Evolutionary conservation across 192 early-diverging fungal genomes (phyloP), one percentile per base, ranked within the genome.

Genomic region (Geranomyces michiganensis): DNA sequence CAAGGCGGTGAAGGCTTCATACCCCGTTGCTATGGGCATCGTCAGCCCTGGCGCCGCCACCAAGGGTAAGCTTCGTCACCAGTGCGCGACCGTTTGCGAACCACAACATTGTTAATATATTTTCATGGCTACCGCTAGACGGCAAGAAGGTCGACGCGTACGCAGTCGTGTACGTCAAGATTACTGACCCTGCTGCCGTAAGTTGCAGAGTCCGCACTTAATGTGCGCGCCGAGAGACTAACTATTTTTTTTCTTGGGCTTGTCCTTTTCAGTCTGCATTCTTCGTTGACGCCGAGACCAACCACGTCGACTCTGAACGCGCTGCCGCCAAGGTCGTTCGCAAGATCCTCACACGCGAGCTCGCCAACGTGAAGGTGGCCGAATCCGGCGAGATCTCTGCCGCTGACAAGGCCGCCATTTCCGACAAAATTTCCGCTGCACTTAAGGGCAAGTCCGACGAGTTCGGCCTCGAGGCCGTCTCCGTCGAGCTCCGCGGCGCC

Each of bases 401-500:
- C 24, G 58, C 77, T 43, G 70, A 66, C 64, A 78, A 75, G 41
- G 29, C 70, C 9, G 32, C 30, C 56, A 61, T 85, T 68, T 73
- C 79, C 47, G 56, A 66, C 21, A 85, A 85, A 68, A 68, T 85
- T 67, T 55, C 53, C 31, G 31, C 79, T 36, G 68, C 70, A 15
- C 51, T 85, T 33, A 75, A 77, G 49, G 67, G 69, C 49, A 80
- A 78, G 58, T 30, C 53, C 22, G 60, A 56, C 29, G 79, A 82
- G 49, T 82, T 73, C 33, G 80, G 79, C 63, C 71, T 85, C 22
- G 64, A 76, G 33, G 74, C 77, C 56, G 61, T 73, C 13, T 44
- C 45, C n/a, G 84, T 81, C 65, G 84, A 85, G 59, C 63, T 85
- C 68, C 84, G 84, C 79, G 84, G 84, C 49, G 75, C 72, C 32